These are phyloP conservation scores for Aspergillus versicolor DNA, from an alignment of 2,329 filamentous ascomycete genomes.

Conservation along the genomic window DNA sequence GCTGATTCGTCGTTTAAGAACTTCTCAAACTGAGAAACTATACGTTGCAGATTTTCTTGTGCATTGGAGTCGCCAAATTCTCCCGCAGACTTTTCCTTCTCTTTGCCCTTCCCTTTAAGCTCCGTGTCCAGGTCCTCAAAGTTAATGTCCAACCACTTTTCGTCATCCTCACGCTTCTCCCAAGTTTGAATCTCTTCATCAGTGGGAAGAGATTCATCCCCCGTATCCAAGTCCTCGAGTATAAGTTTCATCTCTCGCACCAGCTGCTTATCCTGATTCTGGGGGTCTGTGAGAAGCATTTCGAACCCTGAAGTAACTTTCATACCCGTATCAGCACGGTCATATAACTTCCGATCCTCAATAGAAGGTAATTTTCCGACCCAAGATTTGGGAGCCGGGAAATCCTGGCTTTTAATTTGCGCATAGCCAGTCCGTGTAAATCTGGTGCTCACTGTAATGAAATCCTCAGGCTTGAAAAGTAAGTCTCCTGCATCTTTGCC, in stretches of 20 bases:
- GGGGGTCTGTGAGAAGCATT: constrained; percentile 70
- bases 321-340: constrained; percentile 70
- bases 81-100: constrained; percentile 23
- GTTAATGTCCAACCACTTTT: constrained; percentile 89
- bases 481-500: constrained; percentile 55
- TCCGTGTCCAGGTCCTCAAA: constrained; percentile 86
- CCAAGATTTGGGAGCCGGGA: constrained; percentile 63
- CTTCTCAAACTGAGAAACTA: constrained; percentile 88
- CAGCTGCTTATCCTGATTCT: constrained; percentile 65
- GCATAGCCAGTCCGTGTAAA: constrained; percentile 91
- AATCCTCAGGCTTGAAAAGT: constrained; percentile 71
- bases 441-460: constrained; percentile 73
- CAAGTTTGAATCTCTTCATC: constrained; percentile 72
- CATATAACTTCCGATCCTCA: constrained; percentile 46
- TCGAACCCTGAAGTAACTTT: constrained; percentile 90
- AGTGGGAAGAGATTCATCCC: constrained; percentile 68
- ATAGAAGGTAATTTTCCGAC: constrained; percentile 42
- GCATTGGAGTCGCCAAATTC: constrained; percentile 47
- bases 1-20: constrained; percentile 86
- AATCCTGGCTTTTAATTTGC: constrained; percentile 83
- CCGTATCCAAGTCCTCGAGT: constrained; percentile 71
- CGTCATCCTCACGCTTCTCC: constrained; percentile 73
- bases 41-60: constrained; percentile 70
- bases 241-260: constrained; percentile 75
- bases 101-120: constrained; percentile 58